Percentiles rank a stretch among this genome's conserved stretches.
Conservation (phyloP, 176 grass and related monocot species). For the Oryza meyeriana region DNA sequence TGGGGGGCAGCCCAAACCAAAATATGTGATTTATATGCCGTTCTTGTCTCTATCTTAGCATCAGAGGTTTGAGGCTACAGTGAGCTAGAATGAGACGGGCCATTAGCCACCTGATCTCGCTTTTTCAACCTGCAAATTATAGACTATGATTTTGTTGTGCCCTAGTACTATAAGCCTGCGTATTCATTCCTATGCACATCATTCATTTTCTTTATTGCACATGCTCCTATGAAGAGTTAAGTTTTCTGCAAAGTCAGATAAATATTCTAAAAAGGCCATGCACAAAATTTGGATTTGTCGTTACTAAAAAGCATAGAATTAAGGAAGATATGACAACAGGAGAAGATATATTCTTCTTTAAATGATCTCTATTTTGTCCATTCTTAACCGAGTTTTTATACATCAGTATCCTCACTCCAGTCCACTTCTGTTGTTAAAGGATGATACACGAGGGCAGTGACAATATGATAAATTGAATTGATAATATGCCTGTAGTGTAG, state of each 20-base stretch:
- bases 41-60: slow-evolving; percentile 40
- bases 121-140: slow-evolving; percentile 13
- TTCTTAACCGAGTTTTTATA: slow-evolving; percentile 11
- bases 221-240: slow-evolving; percentile 38
- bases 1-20: slow-evolving; percentile 41
- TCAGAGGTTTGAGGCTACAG: slow-evolving; percentile 23
- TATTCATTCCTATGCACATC: slow-evolving; percentile 42
- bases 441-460: background rate
- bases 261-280: slow-evolving; percentile 14
- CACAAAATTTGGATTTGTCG: slow-evolving; percentile 30
- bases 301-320: slow-evolving; percentile 31
- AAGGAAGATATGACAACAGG: background rate
- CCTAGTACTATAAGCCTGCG: slow-evolving; percentile 26
- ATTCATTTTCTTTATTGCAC: slow-evolving; percentile 27
- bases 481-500: background rate
- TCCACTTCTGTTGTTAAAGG: background rate
- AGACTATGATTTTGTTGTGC: slow-evolving; percentile 27
- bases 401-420: background rate
- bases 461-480: background rate
- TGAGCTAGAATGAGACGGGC: slow-evolving; percentile 14
- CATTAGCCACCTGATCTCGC: slow-evolving; percentile 28
- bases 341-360: background rate
- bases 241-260: slow-evolving; percentile 16
- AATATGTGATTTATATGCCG: slow-evolving; percentile 37
- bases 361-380: background rate